Conservation (phyloP, 495 filamentous ascomycete genomes). For the Penicillium simplicissimum region DNA sequence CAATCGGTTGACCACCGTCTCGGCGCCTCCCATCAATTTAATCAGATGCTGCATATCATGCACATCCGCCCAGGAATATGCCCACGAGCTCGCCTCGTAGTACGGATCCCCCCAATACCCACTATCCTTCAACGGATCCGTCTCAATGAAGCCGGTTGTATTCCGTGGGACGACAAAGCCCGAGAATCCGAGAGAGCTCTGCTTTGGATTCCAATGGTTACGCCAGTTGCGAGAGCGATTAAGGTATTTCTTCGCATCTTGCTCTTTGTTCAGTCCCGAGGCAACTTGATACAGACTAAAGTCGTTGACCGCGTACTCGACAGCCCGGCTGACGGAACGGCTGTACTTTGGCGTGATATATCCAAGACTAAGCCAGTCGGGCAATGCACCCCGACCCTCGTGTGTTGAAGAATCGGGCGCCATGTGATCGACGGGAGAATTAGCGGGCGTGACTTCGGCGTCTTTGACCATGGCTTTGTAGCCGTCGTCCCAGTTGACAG, state of each 20-base stretch:
- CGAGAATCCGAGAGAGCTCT: conserved; percentile 54
- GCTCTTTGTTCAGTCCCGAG: conserved; percentile 51
- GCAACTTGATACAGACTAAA: conserved; percentile 58
- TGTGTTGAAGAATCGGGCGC: conserved; percentile 64
- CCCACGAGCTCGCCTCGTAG: conserved; percentile 68
- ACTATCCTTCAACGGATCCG: conserved; percentile 52
- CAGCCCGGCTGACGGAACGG: conserved; percentile 63
- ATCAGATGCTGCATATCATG: conserved; percentile 67
- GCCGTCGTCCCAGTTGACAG: conserved; percentile 69
- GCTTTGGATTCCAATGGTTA: conserved; percentile 67
- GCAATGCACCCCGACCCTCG: conserved; percentile 68
- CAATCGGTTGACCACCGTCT: conserved; percentile 33
- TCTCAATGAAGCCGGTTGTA: conserved; percentile 55
- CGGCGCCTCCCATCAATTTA: conserved; percentile 54
- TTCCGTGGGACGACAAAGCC: conserved; percentile 67
- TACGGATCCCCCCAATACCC: conserved; percentile 66
- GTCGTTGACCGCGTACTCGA: conserved; percentile 72
- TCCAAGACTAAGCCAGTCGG: conserved; percentile 64
- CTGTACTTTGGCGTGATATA: conserved; percentile 65
- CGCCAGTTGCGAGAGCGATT: conserved; percentile 67
- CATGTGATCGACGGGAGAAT: conserved; percentile 62
- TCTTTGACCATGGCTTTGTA: conserved; percentile 71
- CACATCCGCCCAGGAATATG: conserved; percentile 67
- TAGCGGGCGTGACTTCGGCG: conserved; percentile 62
- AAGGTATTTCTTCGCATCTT: conserved; percentile 61